A percentile compares a stretch with the other conserved stretches of the same genome.
phyloP scores from a whole-genome alignment of 2,329 filamentous ascomycete genomes.

The Grosmannia clavigera region DNA sequence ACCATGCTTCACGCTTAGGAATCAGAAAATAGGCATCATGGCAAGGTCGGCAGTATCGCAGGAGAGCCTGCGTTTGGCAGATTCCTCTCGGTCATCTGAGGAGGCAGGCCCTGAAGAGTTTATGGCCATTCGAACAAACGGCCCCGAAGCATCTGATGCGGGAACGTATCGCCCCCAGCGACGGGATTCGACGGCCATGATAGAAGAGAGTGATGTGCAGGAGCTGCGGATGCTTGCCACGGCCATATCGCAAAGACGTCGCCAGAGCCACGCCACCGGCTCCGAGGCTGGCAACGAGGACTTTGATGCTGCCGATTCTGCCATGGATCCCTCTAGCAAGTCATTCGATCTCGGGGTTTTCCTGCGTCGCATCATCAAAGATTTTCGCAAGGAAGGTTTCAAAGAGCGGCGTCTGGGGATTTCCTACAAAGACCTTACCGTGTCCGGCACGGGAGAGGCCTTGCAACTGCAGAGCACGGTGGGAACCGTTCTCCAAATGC shows the following conservation, averaged over 20 bases:
- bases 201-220: constrained; percentile 5
- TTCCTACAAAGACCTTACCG: constrained; percentile 53
- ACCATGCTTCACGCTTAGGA: neutral
- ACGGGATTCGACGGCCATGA: neutral
- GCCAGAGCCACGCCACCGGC: neutral
- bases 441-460: constrained; percentile 52
- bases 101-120: neutral
- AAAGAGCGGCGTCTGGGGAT: constrained; percentile 44
- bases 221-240: constrained; percentile 16
- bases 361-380: constrained; percentile 46
- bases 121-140: neutral
- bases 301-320: constrained; percentile 21
- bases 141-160: neutral
- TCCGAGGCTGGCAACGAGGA: neutral
- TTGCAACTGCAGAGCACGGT: constrained; percentile 62
- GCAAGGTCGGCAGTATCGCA: neutral
- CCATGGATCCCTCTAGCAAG: constrained; percentile 32
- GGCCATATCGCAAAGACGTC: constrained; percentile 27
- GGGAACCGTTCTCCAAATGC: constrained; percentile 41
- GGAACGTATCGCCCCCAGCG: neutral
- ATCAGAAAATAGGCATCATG: neutral
- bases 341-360: constrained; percentile 40
- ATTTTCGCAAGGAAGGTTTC: constrained; percentile 35
- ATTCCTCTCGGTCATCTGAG: neutral
- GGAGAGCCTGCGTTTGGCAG: neutral